These are phyloP conservation scores for Russula emetica DNA, from an alignment of 768 basidiomycete species.

Conservation along the genomic window DNA sequence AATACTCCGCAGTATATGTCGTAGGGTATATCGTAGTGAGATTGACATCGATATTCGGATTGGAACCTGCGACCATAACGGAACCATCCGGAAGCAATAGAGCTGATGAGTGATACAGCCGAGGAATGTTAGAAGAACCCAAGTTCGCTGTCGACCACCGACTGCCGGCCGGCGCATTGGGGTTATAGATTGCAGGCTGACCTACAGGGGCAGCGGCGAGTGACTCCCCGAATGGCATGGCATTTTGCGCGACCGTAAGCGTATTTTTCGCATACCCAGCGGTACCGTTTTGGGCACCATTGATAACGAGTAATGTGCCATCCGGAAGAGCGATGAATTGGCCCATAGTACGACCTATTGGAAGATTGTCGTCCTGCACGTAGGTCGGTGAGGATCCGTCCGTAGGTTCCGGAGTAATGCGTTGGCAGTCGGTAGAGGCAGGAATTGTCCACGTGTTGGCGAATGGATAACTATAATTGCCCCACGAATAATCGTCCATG, in stretches of 20 bases:
- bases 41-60: constrained; percentile 86
- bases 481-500: constrained; percentile 68
- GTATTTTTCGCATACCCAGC: constrained; percentile 72
- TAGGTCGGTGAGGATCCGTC: constrained; percentile 61
- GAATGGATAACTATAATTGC: constrained; percentile 68
- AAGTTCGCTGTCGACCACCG: constrained; percentile 73
- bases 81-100: constrained; percentile 86
- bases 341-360: constrained; percentile 81
- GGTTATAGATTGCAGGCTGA: constrained; percentile 81
- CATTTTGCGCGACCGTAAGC: constrained; percentile 31
- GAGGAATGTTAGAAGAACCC: constrained; percentile 56
- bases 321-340: constrained; percentile 84
- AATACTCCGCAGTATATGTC: constrained; percentile 77
- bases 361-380: constrained; percentile 69
- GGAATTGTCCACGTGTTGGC: constrained; percentile 72
- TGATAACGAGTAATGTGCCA: constrained; percentile 72
- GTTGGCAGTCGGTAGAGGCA: constrained; percentile 68
- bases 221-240: constrained; percentile 69
- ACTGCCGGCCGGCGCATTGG: constrained; percentile 60
- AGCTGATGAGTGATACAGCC: constrained; percentile 89
- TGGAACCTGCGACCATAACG: constrained; percentile 86
- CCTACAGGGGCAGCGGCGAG: constrained; percentile 77
- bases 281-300: constrained; percentile 81
- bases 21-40: constrained; percentile 61
- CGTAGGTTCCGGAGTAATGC: constrained; percentile 79